Evolutionary conservation across 192 early-diverging fungal species (phyloP), one percentile per base, ranked within the genome.

Genomic region (Coemansia sp.): DNA sequence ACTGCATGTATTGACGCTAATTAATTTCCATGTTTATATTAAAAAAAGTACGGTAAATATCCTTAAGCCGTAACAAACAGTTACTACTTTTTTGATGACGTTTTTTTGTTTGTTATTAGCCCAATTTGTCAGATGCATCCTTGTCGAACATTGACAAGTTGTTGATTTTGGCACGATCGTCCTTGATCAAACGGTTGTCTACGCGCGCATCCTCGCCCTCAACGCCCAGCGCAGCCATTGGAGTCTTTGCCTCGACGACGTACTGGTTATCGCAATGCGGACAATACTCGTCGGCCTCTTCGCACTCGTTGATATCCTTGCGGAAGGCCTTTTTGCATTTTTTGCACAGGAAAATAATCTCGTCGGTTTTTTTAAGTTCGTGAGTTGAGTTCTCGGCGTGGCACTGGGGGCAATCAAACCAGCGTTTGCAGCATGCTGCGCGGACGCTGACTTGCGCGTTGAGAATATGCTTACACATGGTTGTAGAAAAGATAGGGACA

Each of bases 221-320:
- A 68, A 99, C 90, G 40, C 92, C 93, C 55, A 99, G 67, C 5
- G 85, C 91, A 71, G 95, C 90, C 46, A 88, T 85, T 3, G 96
- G 96, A 0, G 90, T 95, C 73, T 95, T 91, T 18, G 97, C 97
- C 24, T 96, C 95, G 46, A 99, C 74, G 52, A 99, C 91, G 71
- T 91, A 99, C 65, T 98, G 93, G 87, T 99, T 99, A 76, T 98
- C 97, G 86, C 97, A 99, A 72, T 97, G 91, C 40, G 97, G 97
- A 73, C 97, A 99, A 84, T 90, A 99, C 76, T 99, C 97, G 84
- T 99, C 97, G 24, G 89, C 89, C 63, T 97, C 96, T 43, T 97
- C 95, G 77, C 91, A 99, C 62, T 95, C 88, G 47, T 41, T 42
- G 86, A 94, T 86, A 69, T 96, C 90, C 78, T 98, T 98, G 72